Evolutionary conservation across 2,329 filamentous ascomycete species (phyloP), one percentile per base, ranked within the genome.

Genomic region (Endothia cerciana): DNA sequence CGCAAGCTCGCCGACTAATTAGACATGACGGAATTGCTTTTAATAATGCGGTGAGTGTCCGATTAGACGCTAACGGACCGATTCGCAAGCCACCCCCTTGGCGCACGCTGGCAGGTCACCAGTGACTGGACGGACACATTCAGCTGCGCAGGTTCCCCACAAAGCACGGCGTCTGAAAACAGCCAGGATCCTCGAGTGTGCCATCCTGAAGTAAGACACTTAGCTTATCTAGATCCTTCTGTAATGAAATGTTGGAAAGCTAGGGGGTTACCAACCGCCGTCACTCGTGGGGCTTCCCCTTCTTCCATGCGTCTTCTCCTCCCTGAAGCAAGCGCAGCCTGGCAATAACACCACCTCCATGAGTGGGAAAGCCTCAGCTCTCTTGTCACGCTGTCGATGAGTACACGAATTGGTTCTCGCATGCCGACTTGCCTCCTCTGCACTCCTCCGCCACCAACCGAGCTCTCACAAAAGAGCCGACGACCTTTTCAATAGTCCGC

Each of bases 1-100:
- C 17, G 6, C 19, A 19, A 55, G 19, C 28, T 55, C 51, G 51
- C 28, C 51, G 51, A 55, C 51, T 36, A 36, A 36, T 13, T 11
- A 55, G 51, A 55, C 51, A 36, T 36, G 51, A 33, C 30, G 51
- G 51, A 25, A 55, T 11, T 51, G 47, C 22, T 51, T 51, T 28
- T 28, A 1, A 15, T n/a, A 45, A 3, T 19, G 15, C 5, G 43
- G n/a, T 6, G 3, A 1, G 4, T 45, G 4, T 45, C 4, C 17
- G 47, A 53, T 33, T 13, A 25, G 8, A 30, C 51, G 51, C 51
- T 55, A 55, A 55, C 30, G 51, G 51, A 36, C 51, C 51, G 30
- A 55, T 28, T 55, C 6, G 1, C 51, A 55, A 55, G 51, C 51
- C 51, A 55, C 51, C 51, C 51, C 51, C 51, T n/a, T 55, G 36